phyloP scores from a whole-genome alignment of 176 grass and related monocot genomes.

The Rhynchospora tenuis region DNA sequence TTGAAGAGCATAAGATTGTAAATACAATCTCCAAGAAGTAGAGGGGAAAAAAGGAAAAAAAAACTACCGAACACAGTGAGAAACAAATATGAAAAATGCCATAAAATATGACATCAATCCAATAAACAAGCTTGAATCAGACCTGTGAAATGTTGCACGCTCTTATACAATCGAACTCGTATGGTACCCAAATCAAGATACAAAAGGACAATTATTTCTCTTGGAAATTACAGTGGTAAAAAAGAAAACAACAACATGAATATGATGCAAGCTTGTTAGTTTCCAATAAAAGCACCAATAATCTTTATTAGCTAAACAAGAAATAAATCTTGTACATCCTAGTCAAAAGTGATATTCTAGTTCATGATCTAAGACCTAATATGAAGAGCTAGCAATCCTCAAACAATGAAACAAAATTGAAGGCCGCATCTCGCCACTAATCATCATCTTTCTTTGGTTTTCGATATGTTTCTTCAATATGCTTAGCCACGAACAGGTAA shows the following conservation, averaged over 20 bases:
- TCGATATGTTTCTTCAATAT: conserved; percentile 44
- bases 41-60: neutral
- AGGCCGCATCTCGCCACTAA: conserved; percentile 4
- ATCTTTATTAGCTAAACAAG: neutral
- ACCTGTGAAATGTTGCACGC: neutral
- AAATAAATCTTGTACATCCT: neutral
- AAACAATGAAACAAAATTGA: neutral
- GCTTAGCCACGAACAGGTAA: conserved; percentile 36
- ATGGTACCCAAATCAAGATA: neutral
- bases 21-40: neutral
- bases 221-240: neutral
- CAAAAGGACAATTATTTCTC: neutral
- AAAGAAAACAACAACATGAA: neutral
- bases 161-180: neutral
- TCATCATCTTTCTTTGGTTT: conserved; percentile 60
- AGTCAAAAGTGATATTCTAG: neutral
- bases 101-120: neutral
- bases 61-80: neutral
- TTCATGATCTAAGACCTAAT: neutral
- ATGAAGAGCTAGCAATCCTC: neutral
- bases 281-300: neutral
- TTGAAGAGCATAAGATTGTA: neutral
- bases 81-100: conserved; percentile 1
- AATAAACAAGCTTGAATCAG: neutral
- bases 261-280: neutral